Base-by-base conservation (phyloP, 805 yeast species). In the Pachysolen tannophilus region DNA sequence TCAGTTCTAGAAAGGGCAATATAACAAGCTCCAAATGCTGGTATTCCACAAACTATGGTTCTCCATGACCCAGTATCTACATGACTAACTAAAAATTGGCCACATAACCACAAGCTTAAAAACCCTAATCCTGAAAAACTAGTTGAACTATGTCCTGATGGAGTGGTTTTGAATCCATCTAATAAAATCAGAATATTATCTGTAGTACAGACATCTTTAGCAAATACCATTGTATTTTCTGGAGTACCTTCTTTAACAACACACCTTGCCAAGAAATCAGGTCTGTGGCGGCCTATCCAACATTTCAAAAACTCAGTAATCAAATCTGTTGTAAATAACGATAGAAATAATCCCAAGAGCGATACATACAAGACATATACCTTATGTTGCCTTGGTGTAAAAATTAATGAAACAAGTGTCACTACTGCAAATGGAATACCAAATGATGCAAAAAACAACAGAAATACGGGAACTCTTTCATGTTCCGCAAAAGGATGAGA, bases 201-300 rank as follows among this genome's bases (percentile, higher is more conserved):
- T 1, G 78, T 63, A 1, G 88, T 80, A 44, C 86, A 80, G 1
- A 75, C 80, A 38, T 80, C 86, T 26, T 61, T 63, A 2, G 87
- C 84, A 35, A 49, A 65, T 17, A 77, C 80, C 46, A 78, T 45
- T 1, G 66, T 60, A 46, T 74, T 63, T 14, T 60, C 45, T 1
- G 87, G 79, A 0, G 88, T 68, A 33, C 62, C 78, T 2, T 58
- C 55, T 21, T 59, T 61, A 4, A 96, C 96, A 15, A 67, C 52
- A 55, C 97, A 90, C 46, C 97, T 69, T 5, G 87, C 84, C 34
- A 90, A 58, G 52, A 88, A 84, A 57, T 90, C 98, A 0, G 98
- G 98, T 40, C 98, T 67, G 42, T 81, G 84, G 51, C 96, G 72
- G 4, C 96, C 97, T 37, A 90, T 74, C 75, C 83, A 76, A 50